Evolutionary conservation across 305 asterid species (phyloP).

Genomic region (Rubia peregrina): DNA sequence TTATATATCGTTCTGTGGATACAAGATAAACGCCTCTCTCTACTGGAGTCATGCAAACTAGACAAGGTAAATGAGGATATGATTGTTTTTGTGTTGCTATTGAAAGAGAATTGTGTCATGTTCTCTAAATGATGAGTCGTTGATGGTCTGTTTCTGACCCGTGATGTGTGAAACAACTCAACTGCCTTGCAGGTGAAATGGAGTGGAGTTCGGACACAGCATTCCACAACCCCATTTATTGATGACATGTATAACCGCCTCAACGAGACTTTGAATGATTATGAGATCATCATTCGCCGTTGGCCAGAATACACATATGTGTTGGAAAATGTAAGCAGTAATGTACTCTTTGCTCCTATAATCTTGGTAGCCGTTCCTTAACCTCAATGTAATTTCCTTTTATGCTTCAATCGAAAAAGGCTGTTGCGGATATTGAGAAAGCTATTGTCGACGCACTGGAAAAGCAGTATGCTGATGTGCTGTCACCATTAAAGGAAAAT

Average conservation of each 20-base stretch:
- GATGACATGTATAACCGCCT: conserved; percentile 52
- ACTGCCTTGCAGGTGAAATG: conserved; percentile 37
- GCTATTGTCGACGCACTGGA: conserved; percentile 45
- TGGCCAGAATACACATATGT: conserved; percentile 51
- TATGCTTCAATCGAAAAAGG: conserved; percentile 20
- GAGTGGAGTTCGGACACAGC: conserved; percentile 49
- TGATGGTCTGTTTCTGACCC: not conserved
- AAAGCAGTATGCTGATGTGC: conserved; percentile 51
- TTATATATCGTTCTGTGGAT: conserved; percentile 48
- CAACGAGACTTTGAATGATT: conserved; percentile 36
- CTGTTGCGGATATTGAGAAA: conserved; percentile 51
- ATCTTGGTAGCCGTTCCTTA: not conserved
- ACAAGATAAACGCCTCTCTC: conserved; percentile 41
- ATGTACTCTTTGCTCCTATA: not conserved
- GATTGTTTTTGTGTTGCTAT: not conserved
- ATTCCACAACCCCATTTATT: conserved; percentile 44
- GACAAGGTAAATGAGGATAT: conserved; percentile 34
- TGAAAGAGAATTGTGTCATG: not conserved
- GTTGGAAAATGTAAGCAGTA: conserved; percentile 38
- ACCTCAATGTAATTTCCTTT: not conserved
- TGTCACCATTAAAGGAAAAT: conserved; percentile 40
- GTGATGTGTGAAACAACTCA: not conserved
- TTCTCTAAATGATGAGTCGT: not conserved
- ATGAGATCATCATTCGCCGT: conserved; percentile 45
- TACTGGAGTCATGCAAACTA: conserved; percentile 44